Conservation (phyloP, 768 basidiomycete species). For the Stropharia rugosoannulata region DNA sequence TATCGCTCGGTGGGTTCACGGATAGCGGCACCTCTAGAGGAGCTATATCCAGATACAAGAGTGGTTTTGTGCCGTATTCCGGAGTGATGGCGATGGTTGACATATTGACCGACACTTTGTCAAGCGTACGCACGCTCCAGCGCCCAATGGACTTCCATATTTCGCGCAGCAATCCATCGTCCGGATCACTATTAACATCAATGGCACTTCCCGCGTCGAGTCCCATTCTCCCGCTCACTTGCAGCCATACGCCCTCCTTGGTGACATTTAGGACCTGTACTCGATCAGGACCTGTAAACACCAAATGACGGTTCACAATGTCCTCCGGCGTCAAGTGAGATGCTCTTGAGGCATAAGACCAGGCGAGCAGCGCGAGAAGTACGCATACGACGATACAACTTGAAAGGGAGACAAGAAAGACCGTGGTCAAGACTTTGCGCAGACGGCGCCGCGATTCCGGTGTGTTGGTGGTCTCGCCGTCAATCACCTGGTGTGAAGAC, state of each 20-base stretch:
- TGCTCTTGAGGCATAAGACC: constrained; percentile 62
- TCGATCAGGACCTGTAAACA: constrained; percentile 58
- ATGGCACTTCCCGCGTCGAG: constrained; percentile 66
- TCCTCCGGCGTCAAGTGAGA: constrained; percentile 55
- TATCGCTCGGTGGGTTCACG: constrained; percentile 47
- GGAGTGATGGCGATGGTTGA: constrained; percentile 51
- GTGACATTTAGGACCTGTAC: constrained; percentile 66
- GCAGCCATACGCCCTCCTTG: constrained; percentile 58
- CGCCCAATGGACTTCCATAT: constrained; percentile 69
- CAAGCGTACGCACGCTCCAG: constrained; percentile 59
- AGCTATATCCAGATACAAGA: constrained; percentile 46
- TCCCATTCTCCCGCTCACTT: constrained; percentile 56
- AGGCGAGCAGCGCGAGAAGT: constrained; percentile 51
- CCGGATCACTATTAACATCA: constrained; percentile 46
- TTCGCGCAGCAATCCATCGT: constrained; percentile 42
- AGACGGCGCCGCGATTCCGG: constrained; percentile 29
- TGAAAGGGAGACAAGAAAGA: constrained; percentile 60
- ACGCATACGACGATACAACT: constrained; percentile 46
- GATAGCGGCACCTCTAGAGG: constrained; percentile 58
- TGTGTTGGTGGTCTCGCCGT: constrained; percentile 24
- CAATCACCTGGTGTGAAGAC: constrained; percentile 26
- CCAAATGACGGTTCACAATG: constrained; percentile 52
- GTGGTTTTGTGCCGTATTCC: constrained; percentile 33
- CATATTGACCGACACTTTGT: constrained; percentile 55
- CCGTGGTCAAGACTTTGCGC: constrained; percentile 35